phyloP scores from a whole-genome alignment of 768 basidiomycete species.

The Agaricus sinodeliciosus region DNA sequence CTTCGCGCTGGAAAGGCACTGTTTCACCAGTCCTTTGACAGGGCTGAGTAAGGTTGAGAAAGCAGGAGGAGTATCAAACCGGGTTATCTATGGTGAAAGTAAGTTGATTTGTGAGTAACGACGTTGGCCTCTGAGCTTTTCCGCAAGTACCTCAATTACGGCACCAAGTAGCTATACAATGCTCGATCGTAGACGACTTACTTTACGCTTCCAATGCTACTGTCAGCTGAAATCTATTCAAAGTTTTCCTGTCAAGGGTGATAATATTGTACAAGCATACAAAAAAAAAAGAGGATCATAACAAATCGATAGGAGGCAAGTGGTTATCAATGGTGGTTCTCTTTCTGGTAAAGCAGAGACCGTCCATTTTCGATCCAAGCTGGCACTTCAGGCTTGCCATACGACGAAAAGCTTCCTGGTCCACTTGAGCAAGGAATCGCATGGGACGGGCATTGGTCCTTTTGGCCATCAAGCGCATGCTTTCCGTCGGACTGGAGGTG shows the following conservation, averaged over 20 bases:
- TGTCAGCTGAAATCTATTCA: too few species aligned
- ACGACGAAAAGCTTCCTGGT: background rate
- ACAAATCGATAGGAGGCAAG: background rate
- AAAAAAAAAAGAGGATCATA: background rate
- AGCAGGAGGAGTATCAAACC: too few species aligned
- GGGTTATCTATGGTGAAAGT: too few species aligned
- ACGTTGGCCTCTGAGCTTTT: too few species aligned
- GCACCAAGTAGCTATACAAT: too few species aligned
- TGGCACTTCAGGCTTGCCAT: constrained; percentile 1
- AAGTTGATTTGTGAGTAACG: too few species aligned
- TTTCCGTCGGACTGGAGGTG: background rate
- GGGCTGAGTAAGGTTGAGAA: too few species aligned
- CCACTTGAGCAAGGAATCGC: background rate
- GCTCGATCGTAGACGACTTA: too few species aligned
- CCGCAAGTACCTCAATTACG: too few species aligned
- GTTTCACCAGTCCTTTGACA: too few species aligned
- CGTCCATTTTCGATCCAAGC: constrained; percentile 7
- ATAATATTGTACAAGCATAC: background rate
- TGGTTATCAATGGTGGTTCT: background rate
- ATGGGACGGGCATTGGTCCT: background rate
- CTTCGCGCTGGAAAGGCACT: too few species aligned
- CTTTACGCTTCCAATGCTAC: too few species aligned
- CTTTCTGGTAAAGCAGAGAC: background rate
- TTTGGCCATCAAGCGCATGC: background rate
- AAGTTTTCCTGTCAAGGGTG: background rate